These are phyloP conservation scores for Tetracladium marchalianum DNA, from an alignment of 495 filamentous ascomycete species.

Conservation along the genomic window DNA sequence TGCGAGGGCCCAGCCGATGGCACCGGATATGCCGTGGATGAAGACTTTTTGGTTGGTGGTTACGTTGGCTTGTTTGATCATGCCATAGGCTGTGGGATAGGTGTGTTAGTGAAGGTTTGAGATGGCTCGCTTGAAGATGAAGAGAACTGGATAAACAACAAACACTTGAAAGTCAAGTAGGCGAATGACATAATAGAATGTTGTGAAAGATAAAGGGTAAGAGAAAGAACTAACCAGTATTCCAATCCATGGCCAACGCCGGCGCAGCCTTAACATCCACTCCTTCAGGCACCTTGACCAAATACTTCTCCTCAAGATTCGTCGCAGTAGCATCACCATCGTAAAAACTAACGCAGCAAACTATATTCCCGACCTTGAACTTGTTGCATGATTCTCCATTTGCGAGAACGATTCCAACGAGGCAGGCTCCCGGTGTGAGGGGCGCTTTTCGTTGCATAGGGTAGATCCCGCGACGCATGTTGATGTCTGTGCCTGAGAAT, in stretches of 20 bases:
- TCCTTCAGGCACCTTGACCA: slow-evolving; percentile 25
- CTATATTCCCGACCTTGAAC: slow-evolving; percentile 25
- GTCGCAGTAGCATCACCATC: slow-evolving; percentile 28
- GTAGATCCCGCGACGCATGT: slow-evolving; percentile 33
- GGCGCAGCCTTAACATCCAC: slow-evolving; percentile 24
- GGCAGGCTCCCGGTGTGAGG: slow-evolving; percentile 31
- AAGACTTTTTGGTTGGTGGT: slow-evolving; percentile 29
- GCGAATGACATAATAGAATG: no score
- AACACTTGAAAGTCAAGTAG: no score
- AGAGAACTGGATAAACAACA: no score
- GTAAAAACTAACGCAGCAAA: slow-evolving; percentile 29
- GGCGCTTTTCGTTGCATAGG: slow-evolving; percentile 29
- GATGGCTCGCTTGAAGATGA: no score
- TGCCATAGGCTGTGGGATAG: slow-evolving; percentile 22
- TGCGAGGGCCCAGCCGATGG: slow-evolving; percentile 28
- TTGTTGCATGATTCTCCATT: slow-evolving; percentile 20
- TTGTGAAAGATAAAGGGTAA: no score
- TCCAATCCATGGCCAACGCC: slow-evolving; percentile 29
- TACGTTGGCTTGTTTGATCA: slow-evolving; percentile 29
- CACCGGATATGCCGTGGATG: slow-evolving; percentile 34
- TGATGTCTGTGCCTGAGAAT: slow-evolving; percentile 32
- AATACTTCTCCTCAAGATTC: slow-evolving; percentile 31
- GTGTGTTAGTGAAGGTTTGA: no score
- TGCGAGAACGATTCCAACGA: slow-evolving; percentile 26
- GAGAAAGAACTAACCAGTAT: slow-evolving; percentile 9